A percentile compares a stretch with the other conserved stretches of the same genome.
These are phyloP conservation scores for Tagetes erecta DNA, from an alignment of 129 eudicot genomes.

Conservation along the genomic window DNA sequence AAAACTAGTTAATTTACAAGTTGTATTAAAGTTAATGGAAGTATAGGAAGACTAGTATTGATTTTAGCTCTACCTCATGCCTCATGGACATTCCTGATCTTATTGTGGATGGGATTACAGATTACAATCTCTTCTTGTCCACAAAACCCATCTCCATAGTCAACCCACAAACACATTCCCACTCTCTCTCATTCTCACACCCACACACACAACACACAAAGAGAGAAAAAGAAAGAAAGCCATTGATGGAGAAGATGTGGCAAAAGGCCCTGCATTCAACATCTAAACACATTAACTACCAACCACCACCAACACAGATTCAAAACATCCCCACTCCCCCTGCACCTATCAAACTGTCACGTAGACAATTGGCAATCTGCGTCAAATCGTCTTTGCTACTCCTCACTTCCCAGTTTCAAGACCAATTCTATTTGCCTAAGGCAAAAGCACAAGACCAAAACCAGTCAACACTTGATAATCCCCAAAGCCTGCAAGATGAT, in stretches of 20 bases:
- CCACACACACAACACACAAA: slow-evolving; percentile 2
- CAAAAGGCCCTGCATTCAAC: slow-evolving; percentile 40
- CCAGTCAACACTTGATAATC: slow-evolving; percentile 5
- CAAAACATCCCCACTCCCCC: slow-evolving; percentile 41
- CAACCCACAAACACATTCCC: background rate
- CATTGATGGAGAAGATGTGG: slow-evolving; percentile 37
- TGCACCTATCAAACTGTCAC: slow-evolving; percentile 49
- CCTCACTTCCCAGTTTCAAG: slow-evolving; percentile 45
- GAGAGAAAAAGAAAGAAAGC: background rate
- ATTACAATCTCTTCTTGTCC: slow-evolving; percentile 42
- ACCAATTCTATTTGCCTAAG: slow-evolving; percentile 40
- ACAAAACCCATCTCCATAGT: slow-evolving; percentile 26
- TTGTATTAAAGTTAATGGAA: no score
- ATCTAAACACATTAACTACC: slow-evolving; percentile 35
- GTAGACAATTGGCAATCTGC: slow-evolving; percentile 57
- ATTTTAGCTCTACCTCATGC: no score
- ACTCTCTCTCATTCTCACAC: background rate
- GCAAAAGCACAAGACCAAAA: slow-evolving; percentile 62
- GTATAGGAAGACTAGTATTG: background rate
- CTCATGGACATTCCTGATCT: slow-evolving; percentile 10
- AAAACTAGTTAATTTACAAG: no score
- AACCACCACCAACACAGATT: slow-evolving; percentile 37
- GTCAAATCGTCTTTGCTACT: slow-evolving; percentile 55
- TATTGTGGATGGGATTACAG: slow-evolving; percentile 38
- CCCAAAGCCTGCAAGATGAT: background rate